Base-by-base conservation (phyloP, 768 basidiomycete genomes). In the Tylopilus felleus region DNA sequence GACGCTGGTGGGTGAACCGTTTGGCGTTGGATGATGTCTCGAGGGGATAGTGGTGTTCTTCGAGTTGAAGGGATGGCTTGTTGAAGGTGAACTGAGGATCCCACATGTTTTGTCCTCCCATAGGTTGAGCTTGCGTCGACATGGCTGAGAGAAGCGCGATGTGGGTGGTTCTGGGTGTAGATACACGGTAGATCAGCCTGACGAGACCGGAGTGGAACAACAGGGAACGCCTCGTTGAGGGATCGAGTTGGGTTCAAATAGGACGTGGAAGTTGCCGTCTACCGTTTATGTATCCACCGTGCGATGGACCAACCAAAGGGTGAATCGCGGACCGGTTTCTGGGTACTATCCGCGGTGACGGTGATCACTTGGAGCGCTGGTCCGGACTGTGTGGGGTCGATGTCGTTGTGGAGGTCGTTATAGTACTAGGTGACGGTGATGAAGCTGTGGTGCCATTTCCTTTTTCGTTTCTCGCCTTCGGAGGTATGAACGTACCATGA, bases 31-130 rank as follows among this genome's bases (percentile, higher is more conserved):
- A 13, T 3, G 57, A 29, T 25, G 56, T 1, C 4, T 68, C 56
- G 16, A 71, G 35, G 19, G 64, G 16, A 47, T 60, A 64, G 1
- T 59, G 42, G 2, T 55, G 53, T 22, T 72, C 68, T 22, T 72
- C 69, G 43, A 72, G 71, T 23, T 70, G 65, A 9, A 63, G 57
- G 10, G 64, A 47, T 4, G 56, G 63, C 12, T 46, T 58, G 46
- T 46, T 58, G 46, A 63, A 43, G 2, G 53, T 2, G 48, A 55
- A 63, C 10, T 58, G 59, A 0, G 60, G 58, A 38, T 60, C 55
- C 70, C 69, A 70, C 7, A 52, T 16, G 39, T 46, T 48, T 22
- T 59, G 55, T 12, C 31, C 40, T 0, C 31, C 53, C 40, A 53
- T 46, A 22, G 44, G 43, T 3, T 62, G 67, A 0, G 63, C 52